phyloP scores from a whole-genome alignment of 2,329 filamentous ascomycete genomes.

The Metarhizium robertsii region DNA sequence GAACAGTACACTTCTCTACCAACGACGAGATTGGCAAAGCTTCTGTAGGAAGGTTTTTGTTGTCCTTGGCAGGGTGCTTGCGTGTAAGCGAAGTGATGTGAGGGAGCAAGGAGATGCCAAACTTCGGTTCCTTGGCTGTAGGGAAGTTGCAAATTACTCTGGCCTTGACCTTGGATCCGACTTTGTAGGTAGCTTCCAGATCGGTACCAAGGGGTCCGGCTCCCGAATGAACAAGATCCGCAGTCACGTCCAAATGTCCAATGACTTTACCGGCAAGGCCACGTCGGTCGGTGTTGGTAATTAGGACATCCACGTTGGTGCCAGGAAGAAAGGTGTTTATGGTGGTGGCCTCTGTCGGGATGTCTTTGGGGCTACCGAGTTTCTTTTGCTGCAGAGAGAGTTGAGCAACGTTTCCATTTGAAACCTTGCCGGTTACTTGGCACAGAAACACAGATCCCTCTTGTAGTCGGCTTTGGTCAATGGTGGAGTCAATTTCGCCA shows the following conservation, averaged over 20 bases:
- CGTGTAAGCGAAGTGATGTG: slow-evolving; percentile 60
- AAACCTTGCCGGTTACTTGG: slow-evolving; percentile 63
- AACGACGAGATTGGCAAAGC: slow-evolving; percentile 63
- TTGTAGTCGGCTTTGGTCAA: slow-evolving; percentile 60
- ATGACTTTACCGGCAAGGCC: slow-evolving; percentile 88
- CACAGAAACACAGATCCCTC: slow-evolving; percentile 81
- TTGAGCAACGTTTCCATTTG: slow-evolving; percentile 77
- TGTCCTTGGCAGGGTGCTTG: slow-evolving; percentile 27
- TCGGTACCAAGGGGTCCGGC: slow-evolving; percentile 59
- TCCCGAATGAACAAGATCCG: slow-evolving; percentile 84
- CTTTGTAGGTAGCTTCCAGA: slow-evolving; percentile 68
- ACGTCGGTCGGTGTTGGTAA: slow-evolving; percentile 63
- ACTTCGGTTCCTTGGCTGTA: slow-evolving; percentile 65
- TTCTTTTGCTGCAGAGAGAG: slow-evolving; percentile 66
- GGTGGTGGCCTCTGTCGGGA: slow-evolving; percentile 67
- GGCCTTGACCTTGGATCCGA: slow-evolving; percentile 75
- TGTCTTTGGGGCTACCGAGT: slow-evolving; percentile 56
- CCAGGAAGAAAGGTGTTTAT: slow-evolving; percentile 88
- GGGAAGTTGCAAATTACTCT: slow-evolving; percentile 86
- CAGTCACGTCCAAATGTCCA: slow-evolving; percentile 82
- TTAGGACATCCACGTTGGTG: slow-evolving; percentile 75
- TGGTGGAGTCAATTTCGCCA: slow-evolving; percentile 63
- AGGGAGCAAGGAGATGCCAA: slow-evolving; percentile 82
- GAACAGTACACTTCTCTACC: slow-evolving; percentile 68
- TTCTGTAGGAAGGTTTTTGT: slow-evolving; percentile 42